Percentiles rank a stretch among this genome's conserved stretches.
These are phyloP conservation scores for Penicillium janthinellum DNA, from an alignment of 2,329 filamentous ascomycete genomes.

Conservation along the genomic window DNA sequence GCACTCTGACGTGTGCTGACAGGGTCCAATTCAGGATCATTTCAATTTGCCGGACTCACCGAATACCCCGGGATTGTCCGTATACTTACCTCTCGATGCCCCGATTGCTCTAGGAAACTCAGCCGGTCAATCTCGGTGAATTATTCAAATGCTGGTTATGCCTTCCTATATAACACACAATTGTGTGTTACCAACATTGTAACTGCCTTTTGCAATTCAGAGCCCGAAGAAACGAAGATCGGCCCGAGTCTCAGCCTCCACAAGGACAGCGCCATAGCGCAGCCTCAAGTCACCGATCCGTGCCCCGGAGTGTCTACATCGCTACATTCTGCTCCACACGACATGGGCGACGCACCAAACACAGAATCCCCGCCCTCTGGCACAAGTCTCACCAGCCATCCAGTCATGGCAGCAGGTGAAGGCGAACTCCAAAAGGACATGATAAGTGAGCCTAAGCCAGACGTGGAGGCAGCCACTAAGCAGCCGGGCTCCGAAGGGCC, in stretches of 20 bases:
- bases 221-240: neutral
- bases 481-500: neutral
- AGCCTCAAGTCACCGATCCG: neutral
- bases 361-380: neutral
- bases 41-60: neutral
- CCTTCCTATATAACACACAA: neutral
- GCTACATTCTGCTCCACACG: neutral
- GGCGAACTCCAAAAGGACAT: neutral
- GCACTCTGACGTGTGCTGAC: neutral
- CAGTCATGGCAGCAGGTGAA: neutral
- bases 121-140: neutral
- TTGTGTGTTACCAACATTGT: neutral
- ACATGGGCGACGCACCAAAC: neutral
- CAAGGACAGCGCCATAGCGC: neutral
- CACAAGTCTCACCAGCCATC: neutral
- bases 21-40: neutral
- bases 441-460: neutral
- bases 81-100: neutral
- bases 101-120: neutral
- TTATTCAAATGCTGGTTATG: neutral
- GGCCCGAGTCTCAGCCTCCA: neutral
- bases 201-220: neutral
- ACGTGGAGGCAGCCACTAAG: neutral
- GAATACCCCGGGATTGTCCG: neutral
- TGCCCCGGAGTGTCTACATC: neutral